Percentiles rank a stretch among this genome's conserved stretches.
These are phyloP conservation scores for Microdochium trichocladiopsis DNA, from an alignment of 2,329 filamentous ascomycete genomes.

Conservation along the genomic window DNA sequence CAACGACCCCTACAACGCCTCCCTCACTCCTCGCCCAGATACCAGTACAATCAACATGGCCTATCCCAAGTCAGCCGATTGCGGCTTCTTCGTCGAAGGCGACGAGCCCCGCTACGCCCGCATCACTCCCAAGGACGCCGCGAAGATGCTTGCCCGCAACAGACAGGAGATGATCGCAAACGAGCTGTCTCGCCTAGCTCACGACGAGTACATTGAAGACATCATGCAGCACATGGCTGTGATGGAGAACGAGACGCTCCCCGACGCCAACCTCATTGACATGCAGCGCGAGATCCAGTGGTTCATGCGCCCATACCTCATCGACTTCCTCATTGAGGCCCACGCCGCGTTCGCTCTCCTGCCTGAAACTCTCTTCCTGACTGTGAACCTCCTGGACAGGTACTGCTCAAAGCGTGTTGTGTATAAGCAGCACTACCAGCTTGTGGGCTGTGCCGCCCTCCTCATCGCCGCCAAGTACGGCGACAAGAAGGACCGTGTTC, in stretches of 20 bases:
- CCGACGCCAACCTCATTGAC: conserved; percentile 95
- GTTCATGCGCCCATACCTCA: conserved; percentile 98
- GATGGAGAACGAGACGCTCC: conserved; percentile 92
- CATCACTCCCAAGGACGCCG: conserved; percentile 66
- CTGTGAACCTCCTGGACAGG: conserved; percentile 91
- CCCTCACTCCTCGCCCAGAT: no score
- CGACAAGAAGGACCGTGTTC: conserved; percentile 97
- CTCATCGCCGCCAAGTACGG: conserved; percentile 98
- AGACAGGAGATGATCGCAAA: conserved; percentile 83
- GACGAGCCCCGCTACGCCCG: conserved; percentile 44
- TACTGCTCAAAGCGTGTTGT: conserved; percentile 98
- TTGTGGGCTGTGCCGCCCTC: conserved; percentile 92
- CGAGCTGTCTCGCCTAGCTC: conserved; percentile 77
- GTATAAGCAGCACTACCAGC: conserved; percentile 98
- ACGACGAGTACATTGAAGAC: conserved; percentile 90
- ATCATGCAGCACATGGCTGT: conserved; percentile 89
- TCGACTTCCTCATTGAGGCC: conserved; percentile 96
- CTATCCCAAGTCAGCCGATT: conserved; percentile 32
- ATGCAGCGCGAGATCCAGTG: conserved; percentile 99
- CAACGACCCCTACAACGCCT: conserved; percentile 11
- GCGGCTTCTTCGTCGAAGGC: conserved; percentile 49
- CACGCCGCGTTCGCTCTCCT: conserved; percentile 91
- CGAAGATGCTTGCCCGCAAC: conserved; percentile 71
- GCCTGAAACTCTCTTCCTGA: conserved; percentile 91
- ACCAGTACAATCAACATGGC: conserved; percentile 31